Evolutionary conservation across 2,329 filamentous ascomycete genomes (phyloP).

Genomic region (Exophiala viscosa): DNA sequence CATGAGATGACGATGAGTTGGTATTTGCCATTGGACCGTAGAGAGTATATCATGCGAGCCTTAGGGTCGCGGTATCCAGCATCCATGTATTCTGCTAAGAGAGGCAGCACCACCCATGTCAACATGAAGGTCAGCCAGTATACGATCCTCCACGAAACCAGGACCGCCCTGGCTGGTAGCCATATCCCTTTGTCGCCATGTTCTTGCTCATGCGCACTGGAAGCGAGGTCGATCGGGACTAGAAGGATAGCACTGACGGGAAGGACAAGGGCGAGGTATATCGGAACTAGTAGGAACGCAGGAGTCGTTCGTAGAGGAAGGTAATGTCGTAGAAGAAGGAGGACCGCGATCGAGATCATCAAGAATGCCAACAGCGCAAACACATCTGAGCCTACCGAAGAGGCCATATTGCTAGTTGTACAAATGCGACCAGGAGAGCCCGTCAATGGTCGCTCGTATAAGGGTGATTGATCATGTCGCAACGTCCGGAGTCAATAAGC

Average conservation of each 20-base stretch:
- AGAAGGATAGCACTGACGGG: constrained; percentile 87
- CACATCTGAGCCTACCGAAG: constrained; percentile 70
- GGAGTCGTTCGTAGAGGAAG: constrained; percentile 87
- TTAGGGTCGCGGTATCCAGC: constrained; percentile 86
- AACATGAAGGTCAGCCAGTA: constrained; percentile 97
- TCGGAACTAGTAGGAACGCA: constrained; percentile 81
- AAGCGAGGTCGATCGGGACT: constrained; percentile 93
- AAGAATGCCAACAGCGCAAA: constrained; percentile 72
- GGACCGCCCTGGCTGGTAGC: constrained; percentile 71
- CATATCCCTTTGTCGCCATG: constrained; percentile 71
- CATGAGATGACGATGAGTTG: constrained; percentile 74
- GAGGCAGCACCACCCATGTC: constrained; percentile 92
- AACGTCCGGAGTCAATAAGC: neutral
- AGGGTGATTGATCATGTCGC: constrained; percentile 1
- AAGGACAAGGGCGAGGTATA: constrained; percentile 93
- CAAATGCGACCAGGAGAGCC: neutral
- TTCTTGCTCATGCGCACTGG: constrained; percentile 62
- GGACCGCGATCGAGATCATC: constrained; percentile 68
- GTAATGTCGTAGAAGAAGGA: constrained; percentile 84
- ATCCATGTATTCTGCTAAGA: constrained; percentile 92
- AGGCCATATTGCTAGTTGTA: constrained; percentile 28
- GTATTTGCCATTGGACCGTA: constrained; percentile 83
- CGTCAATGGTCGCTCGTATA: neutral
- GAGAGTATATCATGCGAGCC: constrained; percentile 75
- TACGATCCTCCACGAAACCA: constrained; percentile 88